phyloP scores from a whole-genome alignment of 345 rosid genomes.

The Melaleuca quinquenervia region DNA sequence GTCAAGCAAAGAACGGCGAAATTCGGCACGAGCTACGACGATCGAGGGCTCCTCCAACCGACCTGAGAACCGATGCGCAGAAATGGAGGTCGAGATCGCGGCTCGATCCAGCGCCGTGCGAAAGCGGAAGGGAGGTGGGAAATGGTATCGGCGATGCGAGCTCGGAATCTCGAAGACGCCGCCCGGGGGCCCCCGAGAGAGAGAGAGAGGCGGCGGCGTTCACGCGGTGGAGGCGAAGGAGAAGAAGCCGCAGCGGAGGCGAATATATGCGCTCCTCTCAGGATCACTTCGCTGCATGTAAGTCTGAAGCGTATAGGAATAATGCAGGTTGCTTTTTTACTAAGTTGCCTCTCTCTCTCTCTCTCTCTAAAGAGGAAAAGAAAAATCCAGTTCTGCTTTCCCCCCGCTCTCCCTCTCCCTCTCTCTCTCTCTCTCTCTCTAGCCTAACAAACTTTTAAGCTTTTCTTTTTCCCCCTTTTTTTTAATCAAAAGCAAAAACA shows the following conservation, averaged over 20 bases:
- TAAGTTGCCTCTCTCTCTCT: neutral
- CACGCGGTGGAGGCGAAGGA: neutral
- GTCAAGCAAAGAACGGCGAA: neutral
- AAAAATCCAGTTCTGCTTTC: neutral
- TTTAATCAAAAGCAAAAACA: neutral
- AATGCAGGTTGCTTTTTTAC: neutral
- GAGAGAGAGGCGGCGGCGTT: neutral
- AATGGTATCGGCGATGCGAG: neutral
- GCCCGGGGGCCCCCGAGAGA: no score
- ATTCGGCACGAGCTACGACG: neutral
- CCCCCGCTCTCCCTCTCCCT: neutral
- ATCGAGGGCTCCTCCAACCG: neutral
- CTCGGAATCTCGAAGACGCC: neutral
- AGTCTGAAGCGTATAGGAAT: neutral
- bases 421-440: neutral
- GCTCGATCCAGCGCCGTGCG: neutral
- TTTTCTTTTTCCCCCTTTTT: neutral
- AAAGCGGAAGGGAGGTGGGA: neutral
- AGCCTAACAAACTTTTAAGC: neutral
- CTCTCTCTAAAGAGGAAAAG: neutral
- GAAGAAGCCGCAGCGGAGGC: neutral
- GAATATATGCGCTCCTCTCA: neutral
- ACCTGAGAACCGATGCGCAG: neutral
- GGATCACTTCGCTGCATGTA: neutral
- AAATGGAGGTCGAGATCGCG: neutral